These are phyloP conservation scores for Penstemon newberryi DNA, from an alignment of 257 asterid species.

Conservation along the genomic window DNA sequence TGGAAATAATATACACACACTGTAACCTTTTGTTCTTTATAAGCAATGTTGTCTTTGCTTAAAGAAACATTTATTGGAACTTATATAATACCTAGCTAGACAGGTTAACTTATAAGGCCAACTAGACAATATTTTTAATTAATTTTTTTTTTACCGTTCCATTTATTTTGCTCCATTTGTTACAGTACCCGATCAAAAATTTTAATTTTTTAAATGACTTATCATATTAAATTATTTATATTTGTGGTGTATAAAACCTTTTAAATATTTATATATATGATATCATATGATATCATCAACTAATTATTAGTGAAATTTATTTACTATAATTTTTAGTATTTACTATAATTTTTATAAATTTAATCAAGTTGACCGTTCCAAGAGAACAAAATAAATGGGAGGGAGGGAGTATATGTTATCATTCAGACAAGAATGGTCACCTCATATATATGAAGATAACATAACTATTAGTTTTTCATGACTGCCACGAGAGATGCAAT, in stretches of 20 bases:
- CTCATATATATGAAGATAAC: neutral
- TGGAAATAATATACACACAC: neutral
- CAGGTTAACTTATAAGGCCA: neutral
- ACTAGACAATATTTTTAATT: slow-evolving; percentile 22
- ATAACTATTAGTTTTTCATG: neutral
- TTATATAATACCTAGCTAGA: neutral
- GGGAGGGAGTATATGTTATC: too few species aligned
- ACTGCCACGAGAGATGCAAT: slow-evolving; percentile 16
- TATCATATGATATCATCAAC: too few species aligned
- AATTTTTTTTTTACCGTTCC: too few species aligned
- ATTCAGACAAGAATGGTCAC: slow-evolving; percentile 36
- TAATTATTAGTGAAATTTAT: slow-evolving; percentile 5
- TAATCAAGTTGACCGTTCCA: too few species aligned
- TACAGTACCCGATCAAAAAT: too few species aligned
- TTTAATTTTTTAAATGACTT: too few species aligned
- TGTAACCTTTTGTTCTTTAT: slow-evolving; percentile 7
- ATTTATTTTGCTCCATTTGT: too few species aligned
- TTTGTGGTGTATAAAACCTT: too few species aligned
- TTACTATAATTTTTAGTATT: neutral
- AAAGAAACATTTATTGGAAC: slow-evolving; percentile 28
- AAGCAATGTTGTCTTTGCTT: slow-evolving; percentile 24
- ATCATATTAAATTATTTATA: too few species aligned
- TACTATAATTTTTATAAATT: neutral
- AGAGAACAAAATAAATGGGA: neutral
- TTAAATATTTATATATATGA: too few species aligned